A percentile compares a stretch with the other conserved stretches of the same genome.
phyloP scores from a whole-genome alignment of 495 filamentous ascomycete genomes.

The Neurospora sp. region DNA sequence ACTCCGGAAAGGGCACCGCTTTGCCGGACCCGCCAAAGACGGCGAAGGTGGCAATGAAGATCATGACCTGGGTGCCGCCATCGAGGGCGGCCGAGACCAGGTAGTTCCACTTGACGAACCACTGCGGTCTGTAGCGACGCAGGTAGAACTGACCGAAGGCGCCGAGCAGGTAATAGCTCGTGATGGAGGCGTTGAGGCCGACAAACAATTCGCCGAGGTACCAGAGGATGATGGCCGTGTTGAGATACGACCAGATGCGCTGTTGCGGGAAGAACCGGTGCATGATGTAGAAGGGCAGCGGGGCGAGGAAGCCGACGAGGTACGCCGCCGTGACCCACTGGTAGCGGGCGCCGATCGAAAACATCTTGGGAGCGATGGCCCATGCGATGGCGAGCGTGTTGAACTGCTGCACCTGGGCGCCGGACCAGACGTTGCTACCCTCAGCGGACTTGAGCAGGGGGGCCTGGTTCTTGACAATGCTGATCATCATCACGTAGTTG shows the following conservation, averaged over 20 bases:
- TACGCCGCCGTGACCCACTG: constrained; percentile 30
- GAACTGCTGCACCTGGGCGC: constrained; percentile 25
- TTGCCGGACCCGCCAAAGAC: constrained; percentile 41
- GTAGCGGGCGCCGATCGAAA: constrained; percentile 29
- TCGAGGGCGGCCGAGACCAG: constrained; percentile 46
- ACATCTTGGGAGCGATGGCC: constrained; percentile 37
- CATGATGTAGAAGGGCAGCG: constrained; percentile 2
- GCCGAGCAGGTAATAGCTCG: constrained; percentile 33
- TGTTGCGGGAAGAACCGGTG: background rate
- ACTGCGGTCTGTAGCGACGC: constrained; percentile 34
- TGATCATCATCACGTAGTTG: constrained; percentile 33
- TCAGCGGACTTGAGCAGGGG: constrained; percentile 18
- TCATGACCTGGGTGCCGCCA: constrained; percentile 38
- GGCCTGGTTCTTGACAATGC: constrained; percentile 22
- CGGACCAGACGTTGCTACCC: constrained; percentile 30
- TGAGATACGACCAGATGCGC: background rate
- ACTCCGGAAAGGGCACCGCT: constrained; percentile 27
- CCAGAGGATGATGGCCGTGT: constrained; percentile 29
- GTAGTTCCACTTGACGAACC: constrained; percentile 51
- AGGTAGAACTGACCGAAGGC: constrained; percentile 45
- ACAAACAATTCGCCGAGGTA: constrained; percentile 25
- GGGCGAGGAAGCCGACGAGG: constrained; percentile 27
- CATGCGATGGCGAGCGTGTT: constrained; percentile 32
- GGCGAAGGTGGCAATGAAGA: constrained; percentile 51
- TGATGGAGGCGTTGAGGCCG: constrained; percentile 28